Evolutionary conservation across 441 rosid species (phyloP).

Genomic region (Erysimum cheiri): DNA sequence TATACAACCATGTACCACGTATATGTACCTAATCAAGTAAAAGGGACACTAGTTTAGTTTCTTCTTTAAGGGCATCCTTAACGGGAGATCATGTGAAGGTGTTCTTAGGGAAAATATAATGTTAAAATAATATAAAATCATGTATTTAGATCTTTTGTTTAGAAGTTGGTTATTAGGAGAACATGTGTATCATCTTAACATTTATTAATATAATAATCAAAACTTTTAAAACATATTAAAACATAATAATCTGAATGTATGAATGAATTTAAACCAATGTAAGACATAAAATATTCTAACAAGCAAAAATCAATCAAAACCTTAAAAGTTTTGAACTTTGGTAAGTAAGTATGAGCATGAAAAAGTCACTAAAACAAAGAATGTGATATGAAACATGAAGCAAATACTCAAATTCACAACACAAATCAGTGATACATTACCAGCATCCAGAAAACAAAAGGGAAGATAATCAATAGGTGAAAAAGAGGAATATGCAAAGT

Average conservation of each 20-base stretch:
- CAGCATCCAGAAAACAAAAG: constrained; percentile 48
- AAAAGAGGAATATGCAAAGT: neutral
- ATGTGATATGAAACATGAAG: neutral
- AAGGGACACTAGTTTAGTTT: constrained; percentile 15
- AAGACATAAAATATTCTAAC: neutral
- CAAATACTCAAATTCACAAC: too few relatives aligned
- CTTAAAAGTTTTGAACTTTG: neutral
- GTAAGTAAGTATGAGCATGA: neutral
- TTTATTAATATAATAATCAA: too few relatives aligned
- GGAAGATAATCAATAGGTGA: constrained; percentile 13
- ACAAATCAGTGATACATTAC: constrained; percentile 37
- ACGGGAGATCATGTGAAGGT: too few relatives aligned
- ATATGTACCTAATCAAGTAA: constrained; percentile 13
- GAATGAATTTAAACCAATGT: too few relatives aligned
- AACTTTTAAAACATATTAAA: too few relatives aligned
- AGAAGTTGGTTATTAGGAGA: too few relatives aligned
- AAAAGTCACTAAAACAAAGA: neutral
- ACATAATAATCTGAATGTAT: too few relatives aligned
- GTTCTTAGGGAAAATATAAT: too few relatives aligned
- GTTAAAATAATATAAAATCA: too few relatives aligned
- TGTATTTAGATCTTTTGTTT: too few relatives aligned
- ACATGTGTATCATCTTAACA: too few relatives aligned
- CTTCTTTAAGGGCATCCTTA: neutral
- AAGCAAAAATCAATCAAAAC: neutral
- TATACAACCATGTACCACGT: constrained; percentile 13